Conservation (phyloP, 2,329 filamentous ascomycete genomes). For the Diaporthe sp. region DNA sequence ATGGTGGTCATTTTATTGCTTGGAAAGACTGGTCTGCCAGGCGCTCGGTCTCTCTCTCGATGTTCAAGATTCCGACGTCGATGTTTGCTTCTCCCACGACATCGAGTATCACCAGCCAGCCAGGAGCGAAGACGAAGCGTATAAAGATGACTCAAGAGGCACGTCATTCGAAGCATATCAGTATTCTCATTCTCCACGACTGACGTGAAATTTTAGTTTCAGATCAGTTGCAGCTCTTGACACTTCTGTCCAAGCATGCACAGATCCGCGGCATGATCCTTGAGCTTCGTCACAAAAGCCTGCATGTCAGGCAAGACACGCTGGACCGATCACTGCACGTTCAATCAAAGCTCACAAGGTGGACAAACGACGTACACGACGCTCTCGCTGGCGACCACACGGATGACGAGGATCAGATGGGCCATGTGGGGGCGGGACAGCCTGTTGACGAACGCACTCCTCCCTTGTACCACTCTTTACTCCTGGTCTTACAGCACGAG, state of each 20-base stretch:
- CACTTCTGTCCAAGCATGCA: constrained; percentile 40
- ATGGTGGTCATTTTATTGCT: constrained; percentile 69
- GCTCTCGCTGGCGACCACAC: constrained; percentile 11
- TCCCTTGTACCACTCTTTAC: constrained; percentile 30
- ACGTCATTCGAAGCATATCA: not conserved
- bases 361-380: constrained; percentile 40
- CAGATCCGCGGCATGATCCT: constrained; percentile 41
- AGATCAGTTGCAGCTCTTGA: constrained; percentile 37
- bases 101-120: constrained; percentile 20
- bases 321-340: constrained; percentile 38
- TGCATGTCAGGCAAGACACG: constrained; percentile 39
- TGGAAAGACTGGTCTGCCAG: constrained; percentile 68
- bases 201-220: not conserved
- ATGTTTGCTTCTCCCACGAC: constrained; percentile 59
- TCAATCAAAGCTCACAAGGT: constrained; percentile 39
- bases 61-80: constrained; percentile 68
- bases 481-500: constrained; percentile 40
- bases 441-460: not conserved
- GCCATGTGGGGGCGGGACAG: not conserved
- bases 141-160: constrained; percentile 10
- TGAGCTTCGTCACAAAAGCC: constrained; percentile 41
- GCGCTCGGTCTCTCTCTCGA: constrained; percentile 67
- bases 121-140: not conserved
- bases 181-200: not conserved
- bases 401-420: constrained; percentile 27